These are phyloP conservation scores for Plasmodium coatneyi DNA, from an alignment of 169 alveolate species.

Conservation along the genomic window DNA sequence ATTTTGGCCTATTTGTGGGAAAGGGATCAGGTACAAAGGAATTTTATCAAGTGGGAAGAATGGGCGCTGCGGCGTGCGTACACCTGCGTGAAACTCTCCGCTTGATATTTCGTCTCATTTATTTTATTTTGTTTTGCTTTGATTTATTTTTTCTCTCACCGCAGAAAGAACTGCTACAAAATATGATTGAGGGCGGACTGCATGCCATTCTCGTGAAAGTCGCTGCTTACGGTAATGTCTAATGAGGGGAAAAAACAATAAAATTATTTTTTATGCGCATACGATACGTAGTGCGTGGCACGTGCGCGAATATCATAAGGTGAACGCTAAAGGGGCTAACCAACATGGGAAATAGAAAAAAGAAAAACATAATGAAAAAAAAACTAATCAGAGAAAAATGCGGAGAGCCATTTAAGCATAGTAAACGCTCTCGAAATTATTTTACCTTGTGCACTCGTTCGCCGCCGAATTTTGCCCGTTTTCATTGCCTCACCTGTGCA, in stretches of 20 bases:
- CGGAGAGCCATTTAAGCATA: background rate
- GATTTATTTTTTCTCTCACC: constrained; percentile 89
- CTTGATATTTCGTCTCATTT: background rate
- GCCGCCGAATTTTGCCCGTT: background rate
- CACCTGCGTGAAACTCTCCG: background rate
- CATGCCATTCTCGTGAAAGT: constrained; percentile 92
- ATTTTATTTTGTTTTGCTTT: background rate
- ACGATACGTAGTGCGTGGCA: background rate
- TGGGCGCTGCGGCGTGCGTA: constrained; percentile 25
- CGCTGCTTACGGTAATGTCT: constrained; percentile 83
- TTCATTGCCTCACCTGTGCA: background rate
- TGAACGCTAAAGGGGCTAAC: background rate
- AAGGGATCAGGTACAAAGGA: constrained; percentile 74
- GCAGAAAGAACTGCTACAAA: constrained; percentile 89
- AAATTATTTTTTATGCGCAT: background rate
- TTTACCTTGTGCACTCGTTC: background rate
- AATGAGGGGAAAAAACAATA: background rate
- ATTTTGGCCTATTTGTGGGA: constrained; percentile 82
- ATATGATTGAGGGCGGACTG: constrained; percentile 92
- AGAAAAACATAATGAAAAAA: background rate
- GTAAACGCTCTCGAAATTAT: background rate
- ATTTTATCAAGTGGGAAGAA: background rate
- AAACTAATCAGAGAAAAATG: background rate
- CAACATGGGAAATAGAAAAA: background rate
- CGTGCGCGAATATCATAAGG: background rate